phyloP scores from a whole-genome alignment of 768 basidiomycete species.

The Fibroporia radiculosa region DNA sequence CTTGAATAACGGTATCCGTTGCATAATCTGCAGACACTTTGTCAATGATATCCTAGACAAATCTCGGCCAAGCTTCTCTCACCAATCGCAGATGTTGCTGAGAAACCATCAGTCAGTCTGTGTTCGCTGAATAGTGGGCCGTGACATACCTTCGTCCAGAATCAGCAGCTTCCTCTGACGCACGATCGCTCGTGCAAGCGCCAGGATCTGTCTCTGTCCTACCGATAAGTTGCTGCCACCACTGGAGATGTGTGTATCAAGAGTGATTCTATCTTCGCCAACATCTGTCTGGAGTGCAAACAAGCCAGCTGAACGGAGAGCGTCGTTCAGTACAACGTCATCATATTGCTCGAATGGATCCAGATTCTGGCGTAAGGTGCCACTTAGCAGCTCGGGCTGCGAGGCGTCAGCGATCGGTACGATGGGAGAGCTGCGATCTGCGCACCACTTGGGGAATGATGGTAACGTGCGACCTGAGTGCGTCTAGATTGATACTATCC shows the following conservation, averaged over 20 bases:
- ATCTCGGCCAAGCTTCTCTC: neutral
- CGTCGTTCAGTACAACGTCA: slow-evolving; percentile 41
- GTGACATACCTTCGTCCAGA: slow-evolving; percentile 40
- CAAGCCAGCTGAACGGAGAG: slow-evolving; percentile 40
- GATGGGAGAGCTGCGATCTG: no score
- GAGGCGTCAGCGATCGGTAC: no score
- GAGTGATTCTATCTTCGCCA: slow-evolving; percentile 32
- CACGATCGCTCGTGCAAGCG: slow-evolving; percentile 51
- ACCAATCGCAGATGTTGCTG: slow-evolving; percentile 8
- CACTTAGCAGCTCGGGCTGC: slow-evolving; percentile 45
- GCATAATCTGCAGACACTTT: slow-evolving; percentile 32
- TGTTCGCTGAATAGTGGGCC: slow-evolving; percentile 15
- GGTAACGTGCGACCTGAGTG: slow-evolving; percentile 44
- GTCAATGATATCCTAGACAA: neutral
- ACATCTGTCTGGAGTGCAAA: slow-evolving; percentile 28
- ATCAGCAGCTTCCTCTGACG: slow-evolving; percentile 49
- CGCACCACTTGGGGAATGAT: slow-evolving; percentile 53
- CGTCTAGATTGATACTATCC: slow-evolving; percentile 41
- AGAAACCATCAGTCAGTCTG: slow-evolving; percentile 4
- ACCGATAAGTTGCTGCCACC: slow-evolving; percentile 42
- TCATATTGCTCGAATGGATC: slow-evolving; percentile 53
- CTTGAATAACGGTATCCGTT: slow-evolving; percentile 49
- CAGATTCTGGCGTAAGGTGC: slow-evolving; percentile 48
- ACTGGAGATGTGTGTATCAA: slow-evolving; percentile 38
- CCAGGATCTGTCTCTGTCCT: slow-evolving; percentile 54